These are phyloP conservation scores for Beauveria sp. DNA, from an alignment of 2,329 filamentous ascomycete genomes.

Conservation along the genomic window DNA sequence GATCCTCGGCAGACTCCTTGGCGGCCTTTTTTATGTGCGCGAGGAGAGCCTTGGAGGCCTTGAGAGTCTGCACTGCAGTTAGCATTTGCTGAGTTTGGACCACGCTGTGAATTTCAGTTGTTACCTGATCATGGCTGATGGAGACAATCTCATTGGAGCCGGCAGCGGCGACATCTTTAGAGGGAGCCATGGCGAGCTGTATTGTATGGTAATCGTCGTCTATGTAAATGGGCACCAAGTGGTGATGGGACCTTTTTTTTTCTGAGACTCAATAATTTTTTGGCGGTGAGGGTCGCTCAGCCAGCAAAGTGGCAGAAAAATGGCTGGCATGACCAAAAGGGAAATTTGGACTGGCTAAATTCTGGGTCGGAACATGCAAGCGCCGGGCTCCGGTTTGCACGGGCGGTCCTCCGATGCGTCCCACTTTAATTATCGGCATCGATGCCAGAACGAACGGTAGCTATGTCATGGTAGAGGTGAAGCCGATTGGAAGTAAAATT, in stretches of 20 bases:
- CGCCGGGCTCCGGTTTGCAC: constrained; percentile 22
- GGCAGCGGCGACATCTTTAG: constrained; percentile 30
- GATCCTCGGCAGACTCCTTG: constrained; percentile 35
- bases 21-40: constrained; percentile 52
- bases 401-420: constrained; percentile 14
- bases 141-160: constrained; percentile 24
- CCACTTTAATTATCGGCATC: constrained; percentile 12
- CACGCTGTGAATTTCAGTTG: background rate
- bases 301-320: constrained; percentile 8
- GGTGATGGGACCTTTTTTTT: constrained; percentile 1
- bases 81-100: background rate
- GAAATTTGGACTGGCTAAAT: background rate
- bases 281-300: constrained; percentile 22
- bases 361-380: constrained; percentile 25
- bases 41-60: constrained; percentile 56
- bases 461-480: background rate
- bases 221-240: background rate
- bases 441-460: background rate
- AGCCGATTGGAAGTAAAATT: background rate
- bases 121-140: constrained; percentile 36
- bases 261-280: constrained; percentile 14
- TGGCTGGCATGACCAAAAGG: background rate
- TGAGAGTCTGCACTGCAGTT: constrained; percentile 39
- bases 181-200: constrained; percentile 30
- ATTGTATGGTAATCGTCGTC: constrained; percentile 14